Conservation (phyloP, 768 basidiomycete genomes). For the Lactarius trivialis region DNA sequence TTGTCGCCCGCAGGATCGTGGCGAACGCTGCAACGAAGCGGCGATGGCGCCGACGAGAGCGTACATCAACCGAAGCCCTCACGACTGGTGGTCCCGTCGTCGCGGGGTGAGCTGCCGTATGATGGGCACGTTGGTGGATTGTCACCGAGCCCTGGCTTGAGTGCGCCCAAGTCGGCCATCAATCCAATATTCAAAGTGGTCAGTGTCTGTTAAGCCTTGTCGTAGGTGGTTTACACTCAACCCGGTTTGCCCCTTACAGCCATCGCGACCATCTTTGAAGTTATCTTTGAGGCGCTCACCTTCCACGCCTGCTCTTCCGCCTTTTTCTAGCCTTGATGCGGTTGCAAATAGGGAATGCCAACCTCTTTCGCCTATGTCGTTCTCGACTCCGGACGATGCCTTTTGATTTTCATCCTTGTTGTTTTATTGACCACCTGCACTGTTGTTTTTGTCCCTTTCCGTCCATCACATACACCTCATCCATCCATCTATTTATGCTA, state of each 20-base stretch:
- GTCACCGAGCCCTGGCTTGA: conserved; percentile 52
- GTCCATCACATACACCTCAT: conserved; percentile 20
- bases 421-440: conserved; percentile 21
- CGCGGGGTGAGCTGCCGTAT: conserved; percentile 24
- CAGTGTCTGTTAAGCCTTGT: conserved; percentile 32
- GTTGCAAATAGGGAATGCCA: conserved; percentile 72
- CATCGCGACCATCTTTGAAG: conserved; percentile 45
- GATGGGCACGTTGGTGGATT: conserved; percentile 46
- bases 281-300: conserved; percentile 25
- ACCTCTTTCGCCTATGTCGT: conserved; percentile 71
- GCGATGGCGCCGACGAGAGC: conserved; percentile 23
- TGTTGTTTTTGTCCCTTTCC: conserved; percentile 21
- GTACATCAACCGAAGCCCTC: conserved; percentile 24
- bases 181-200: conserved; percentile 92
- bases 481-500: conserved; percentile 22
- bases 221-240: not conserved
- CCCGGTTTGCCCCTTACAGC: conserved; percentile 34
- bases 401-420: conserved; percentile 24
- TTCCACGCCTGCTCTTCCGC: conserved; percentile 52
- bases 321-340: conserved; percentile 77
- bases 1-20: conserved; percentile 52
- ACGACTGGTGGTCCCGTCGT: conserved; percentile 25
- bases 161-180: conserved; percentile 58
- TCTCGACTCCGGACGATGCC: conserved; percentile 43
- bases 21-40: conserved; percentile 24